phyloP scores from a whole-genome alignment of 805 yeast species.

The Yarrowia deformans region DNA sequence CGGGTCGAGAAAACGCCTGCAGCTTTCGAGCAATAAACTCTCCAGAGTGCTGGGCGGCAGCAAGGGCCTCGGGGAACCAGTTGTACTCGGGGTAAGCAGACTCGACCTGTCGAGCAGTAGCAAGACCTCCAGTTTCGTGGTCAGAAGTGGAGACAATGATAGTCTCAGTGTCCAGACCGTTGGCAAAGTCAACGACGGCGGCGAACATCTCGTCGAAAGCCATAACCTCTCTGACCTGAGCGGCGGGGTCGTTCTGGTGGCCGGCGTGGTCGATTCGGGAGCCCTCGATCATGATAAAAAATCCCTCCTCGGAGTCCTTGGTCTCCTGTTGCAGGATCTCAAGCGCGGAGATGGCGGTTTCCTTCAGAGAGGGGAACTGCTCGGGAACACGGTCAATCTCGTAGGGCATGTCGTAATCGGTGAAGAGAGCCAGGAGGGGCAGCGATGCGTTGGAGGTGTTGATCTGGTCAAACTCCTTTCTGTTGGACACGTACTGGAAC shows the following conservation, averaged over 20 bases:
- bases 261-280: constrained; percentile 96
- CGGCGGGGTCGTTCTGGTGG: constrained; percentile 91
- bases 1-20: constrained; percentile 46
- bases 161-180: constrained; percentile 74
- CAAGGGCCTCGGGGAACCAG: constrained; percentile 84
- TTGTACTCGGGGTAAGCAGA: constrained; percentile 78
- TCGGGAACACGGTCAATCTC: constrained; percentile 74
- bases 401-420: constrained; percentile 80
- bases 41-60: constrained; percentile 76
- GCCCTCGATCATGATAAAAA: constrained; percentile 87
- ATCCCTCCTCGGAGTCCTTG: constrained; percentile 77
- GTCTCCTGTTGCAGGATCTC: constrained; percentile 72
- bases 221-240: constrained; percentile 88
- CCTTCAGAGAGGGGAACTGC: constrained; percentile 77
- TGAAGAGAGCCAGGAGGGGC: constrained; percentile 80
- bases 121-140: constrained; percentile 95
- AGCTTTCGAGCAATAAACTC: constrained; percentile 67
- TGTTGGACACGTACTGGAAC: constrained; percentile 69
- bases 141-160: constrained; percentile 83
- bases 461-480: constrained; percentile 64
- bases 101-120: constrained; percentile 80
- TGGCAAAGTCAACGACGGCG: constrained; percentile 75
- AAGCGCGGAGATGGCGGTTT: constrained; percentile 77
- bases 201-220: constrained; percentile 85
- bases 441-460: constrained; percentile 69